Evolutionary conservation across 306 rosid genomes (phyloP).

Genomic region (Vigna unguiculata): DNA sequence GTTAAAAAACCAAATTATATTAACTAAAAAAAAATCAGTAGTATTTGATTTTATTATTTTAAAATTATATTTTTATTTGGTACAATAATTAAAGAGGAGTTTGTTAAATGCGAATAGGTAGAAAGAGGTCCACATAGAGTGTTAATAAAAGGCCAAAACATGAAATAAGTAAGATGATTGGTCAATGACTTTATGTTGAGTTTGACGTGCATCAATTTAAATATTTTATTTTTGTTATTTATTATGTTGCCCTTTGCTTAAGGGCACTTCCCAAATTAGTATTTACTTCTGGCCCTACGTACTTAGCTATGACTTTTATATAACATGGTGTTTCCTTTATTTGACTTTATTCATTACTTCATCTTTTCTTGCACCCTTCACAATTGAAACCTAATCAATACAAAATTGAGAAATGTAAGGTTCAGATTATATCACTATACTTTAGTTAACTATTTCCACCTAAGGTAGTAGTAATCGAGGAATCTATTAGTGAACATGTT

Average conservation of each 20-base stretch:
- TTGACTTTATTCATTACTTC: background rate
- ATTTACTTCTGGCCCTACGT: constrained; percentile 51
- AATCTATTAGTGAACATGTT: background rate
- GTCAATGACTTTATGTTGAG: background rate
- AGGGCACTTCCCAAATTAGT: constrained; percentile 41
- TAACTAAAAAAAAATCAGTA: no score
- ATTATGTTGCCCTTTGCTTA: constrained; percentile 44
- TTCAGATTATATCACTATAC: background rate
- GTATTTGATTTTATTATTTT: no score
- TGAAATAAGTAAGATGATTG: background rate
- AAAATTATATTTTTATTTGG: no score
- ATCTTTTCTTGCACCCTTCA: constrained; percentile 1
- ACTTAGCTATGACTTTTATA: constrained; percentile 35
- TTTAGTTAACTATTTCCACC: background rate
- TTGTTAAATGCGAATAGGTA: background rate
- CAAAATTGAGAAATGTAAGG: constrained; percentile 28
- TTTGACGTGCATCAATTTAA: background rate
- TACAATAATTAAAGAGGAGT: no score
- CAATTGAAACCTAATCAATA: constrained; percentile 13
- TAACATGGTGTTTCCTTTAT: no score
- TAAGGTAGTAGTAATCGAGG: background rate
- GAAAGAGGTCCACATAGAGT: background rate
- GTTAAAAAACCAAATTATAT: no score
- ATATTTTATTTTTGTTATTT: background rate
- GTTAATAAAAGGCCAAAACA: constrained; percentile 12